Evolutionary conservation across 2,329 filamentous ascomycete genomes (phyloP).

Genomic region (Aureobasidium leucospermi): DNA sequence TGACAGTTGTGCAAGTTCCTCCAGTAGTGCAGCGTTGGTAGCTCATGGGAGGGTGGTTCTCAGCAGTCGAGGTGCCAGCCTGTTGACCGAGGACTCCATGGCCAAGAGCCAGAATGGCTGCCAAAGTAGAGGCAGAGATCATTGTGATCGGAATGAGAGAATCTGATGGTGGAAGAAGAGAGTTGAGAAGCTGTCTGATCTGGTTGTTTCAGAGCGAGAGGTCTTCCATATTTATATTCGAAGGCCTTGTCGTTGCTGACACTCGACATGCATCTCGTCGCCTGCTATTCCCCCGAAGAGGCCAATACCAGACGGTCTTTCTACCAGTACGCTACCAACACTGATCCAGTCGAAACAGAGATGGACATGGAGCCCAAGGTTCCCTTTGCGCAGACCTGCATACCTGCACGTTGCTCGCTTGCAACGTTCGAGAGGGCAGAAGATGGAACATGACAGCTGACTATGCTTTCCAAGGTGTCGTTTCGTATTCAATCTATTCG

Average conservation of each 20-base stretch:
- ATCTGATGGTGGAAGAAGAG: neutral
- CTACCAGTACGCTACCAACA: neutral
- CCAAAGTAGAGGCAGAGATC: constrained; percentile 17
- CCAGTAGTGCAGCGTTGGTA: constrained; percentile 35
- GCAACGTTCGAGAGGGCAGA: neutral
- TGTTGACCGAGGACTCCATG: constrained; percentile 35
- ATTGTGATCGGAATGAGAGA: neutral
- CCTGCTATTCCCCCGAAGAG: neutral
- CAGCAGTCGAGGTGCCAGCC: constrained; percentile 33
- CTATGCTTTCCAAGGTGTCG: neutral
- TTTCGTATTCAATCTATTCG: constrained; percentile 4
- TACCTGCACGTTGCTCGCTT: constrained; percentile 4
- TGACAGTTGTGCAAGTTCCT: constrained; percentile 31
- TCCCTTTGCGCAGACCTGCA: neutral
- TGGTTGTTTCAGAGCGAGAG: neutral
- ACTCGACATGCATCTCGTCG: neutral
- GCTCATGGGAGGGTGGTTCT: constrained; percentile 35
- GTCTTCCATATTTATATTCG: constrained; percentile 4
- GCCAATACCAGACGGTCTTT: neutral
- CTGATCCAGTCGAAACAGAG: neutral
- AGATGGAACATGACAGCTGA: neutral
- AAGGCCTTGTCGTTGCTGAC: neutral
- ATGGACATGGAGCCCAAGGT: neutral
- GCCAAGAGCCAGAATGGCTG: constrained; percentile 32
- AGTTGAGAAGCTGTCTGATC: neutral